Conservation (phyloP, 73 alveolate species). For the Uronychia setigera region DNA sequence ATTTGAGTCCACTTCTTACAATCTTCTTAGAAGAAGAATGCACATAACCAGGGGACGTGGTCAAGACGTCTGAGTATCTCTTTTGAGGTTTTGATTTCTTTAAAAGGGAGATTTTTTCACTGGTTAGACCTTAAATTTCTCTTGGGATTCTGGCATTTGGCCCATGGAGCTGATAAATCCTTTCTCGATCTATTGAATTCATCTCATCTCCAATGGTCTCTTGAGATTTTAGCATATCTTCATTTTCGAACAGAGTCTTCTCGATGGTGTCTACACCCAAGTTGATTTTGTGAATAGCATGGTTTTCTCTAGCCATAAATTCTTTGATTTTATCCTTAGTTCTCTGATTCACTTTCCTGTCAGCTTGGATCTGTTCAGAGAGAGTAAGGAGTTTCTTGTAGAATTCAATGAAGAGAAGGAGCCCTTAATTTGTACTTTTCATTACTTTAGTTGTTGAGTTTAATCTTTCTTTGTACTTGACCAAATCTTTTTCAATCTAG, state of each 20-base stretch:
- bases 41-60: too few relatives aligned
- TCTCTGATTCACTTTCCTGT: neutral
- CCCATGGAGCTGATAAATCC: neutral
- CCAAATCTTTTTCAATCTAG: neutral
- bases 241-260: neutral
- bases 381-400: neutral
- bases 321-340: neutral
- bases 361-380: neutral
- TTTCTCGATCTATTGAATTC: neutral
- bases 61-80: too few relatives aligned
- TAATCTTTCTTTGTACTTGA: neutral
- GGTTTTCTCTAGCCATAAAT: neutral
- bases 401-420: neutral
- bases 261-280: neutral
- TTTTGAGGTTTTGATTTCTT: too few relatives aligned
- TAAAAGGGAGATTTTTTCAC: too few relatives aligned
- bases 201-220: neutral
- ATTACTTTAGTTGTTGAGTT: neutral
- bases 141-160: too few relatives aligned
- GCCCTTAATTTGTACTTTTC: neutral
- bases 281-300: neutral
- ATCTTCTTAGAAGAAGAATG: too few relatives aligned
- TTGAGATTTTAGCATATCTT: neutral
- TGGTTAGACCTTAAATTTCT: too few relatives aligned
- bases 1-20: too few relatives aligned